Evolutionary conservation across 805 yeast species (phyloP), one percentile per base, ranked within the genome.

Genomic region (Candida ulmi): DNA sequence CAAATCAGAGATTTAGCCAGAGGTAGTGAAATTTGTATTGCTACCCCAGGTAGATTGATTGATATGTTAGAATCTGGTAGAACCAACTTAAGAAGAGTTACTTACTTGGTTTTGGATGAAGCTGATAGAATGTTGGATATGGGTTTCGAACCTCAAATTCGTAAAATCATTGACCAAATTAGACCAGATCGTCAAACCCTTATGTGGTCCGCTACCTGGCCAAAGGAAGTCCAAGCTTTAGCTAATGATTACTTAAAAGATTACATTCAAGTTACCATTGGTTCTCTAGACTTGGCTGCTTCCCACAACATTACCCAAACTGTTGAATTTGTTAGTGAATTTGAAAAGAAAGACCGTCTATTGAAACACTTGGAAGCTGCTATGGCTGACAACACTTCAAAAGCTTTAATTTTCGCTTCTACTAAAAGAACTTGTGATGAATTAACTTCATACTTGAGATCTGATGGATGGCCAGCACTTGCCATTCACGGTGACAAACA

Each of bases 131-230:
- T 93, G 99, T 80, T 93, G 71, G 99, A 93, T 74, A 93, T 93
- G 99, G 99, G 99, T 66, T 93, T 93, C 66, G 99, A 93, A 75
- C 98, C 98, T 53, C 98, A 91, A 77, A 93, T 93, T 67, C 83
- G 99, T 76, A 91, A 91, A 71, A 93, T 93, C 66, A 91, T 93
- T 52, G 90, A 83, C 57, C 98, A 91, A 76, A 93, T 93, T 63
- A 86, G 99, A 74, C 99, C 99, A 46, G 99, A 93, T 67, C 88
- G 98, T 76, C 99, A 93, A 73, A 93, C 99, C 45, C 76, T 91
- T 57, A 88, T 93, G 97, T 93, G 98, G 98, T 91, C 98, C 47
- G 99, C 99, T 54, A 93, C 99, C 41, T 93, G 99, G 99, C 99
- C 99, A 57, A 91, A 90, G 76, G 95, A 88, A 66, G 98, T 93